Evolutionary conservation across 331 rosid species (phyloP).

Genomic region (Stylosanthes scabra): DNA sequence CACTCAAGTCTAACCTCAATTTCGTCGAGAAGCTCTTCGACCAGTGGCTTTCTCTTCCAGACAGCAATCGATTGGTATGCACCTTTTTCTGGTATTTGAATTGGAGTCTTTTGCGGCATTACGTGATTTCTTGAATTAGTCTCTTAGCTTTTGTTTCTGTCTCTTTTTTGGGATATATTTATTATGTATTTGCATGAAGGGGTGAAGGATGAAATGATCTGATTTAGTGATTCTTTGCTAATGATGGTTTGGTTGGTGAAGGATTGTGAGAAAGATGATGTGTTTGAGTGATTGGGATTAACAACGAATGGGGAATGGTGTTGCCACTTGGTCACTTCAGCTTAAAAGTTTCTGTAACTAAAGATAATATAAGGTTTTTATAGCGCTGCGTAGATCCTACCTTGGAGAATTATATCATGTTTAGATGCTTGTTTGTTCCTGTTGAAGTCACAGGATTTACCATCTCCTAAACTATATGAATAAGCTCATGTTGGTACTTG

Average conservation of each 20-base stretch:
- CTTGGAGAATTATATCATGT: conserved; percentile 21
- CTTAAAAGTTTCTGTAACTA: neutral
- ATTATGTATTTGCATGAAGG: neutral
- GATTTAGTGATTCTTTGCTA: conserved; percentile 13
- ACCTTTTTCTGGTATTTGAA: conserved; percentile 23
- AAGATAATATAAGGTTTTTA: neutral
- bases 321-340: conserved; percentile 15
- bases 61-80: conserved; percentile 81
- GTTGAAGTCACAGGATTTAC: neutral
- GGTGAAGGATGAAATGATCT: conserved; percentile 22
- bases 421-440: neutral
- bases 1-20: conserved; percentile 77
- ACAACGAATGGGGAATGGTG: conserved; percentile 10
- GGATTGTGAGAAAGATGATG: conserved; percentile 26
- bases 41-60: conserved; percentile 94
- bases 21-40: conserved; percentile 82
- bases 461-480: conserved; percentile 1
- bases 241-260: conserved; percentile 13
- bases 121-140: conserved; percentile 6
- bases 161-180: neutral
- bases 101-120: conserved; percentile 21
- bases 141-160: conserved; percentile 24
- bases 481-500: conserved; percentile 17
- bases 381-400: neutral
- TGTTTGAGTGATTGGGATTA: conserved; percentile 1